Conservation (phyloP, 805 yeast genomes). For the Cyberlindnera maritima region DNA sequence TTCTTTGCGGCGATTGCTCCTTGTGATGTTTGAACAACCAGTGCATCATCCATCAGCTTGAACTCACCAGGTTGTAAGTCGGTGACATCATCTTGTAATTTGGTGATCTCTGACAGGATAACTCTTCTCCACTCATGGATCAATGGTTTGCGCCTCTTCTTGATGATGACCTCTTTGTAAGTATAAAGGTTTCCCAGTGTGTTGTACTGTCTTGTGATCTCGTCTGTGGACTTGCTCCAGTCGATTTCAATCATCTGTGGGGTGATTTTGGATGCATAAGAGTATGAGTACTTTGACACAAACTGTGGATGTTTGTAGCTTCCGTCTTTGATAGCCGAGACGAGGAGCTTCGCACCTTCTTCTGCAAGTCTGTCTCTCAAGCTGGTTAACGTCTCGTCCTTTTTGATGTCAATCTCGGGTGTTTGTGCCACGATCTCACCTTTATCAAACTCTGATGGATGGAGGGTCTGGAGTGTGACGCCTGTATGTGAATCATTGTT, state of each 20-base stretch:
- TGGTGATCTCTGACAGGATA: conserved; percentile 40
- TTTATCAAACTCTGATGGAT: conserved; percentile 80
- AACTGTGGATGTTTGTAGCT: conserved; percentile 25
- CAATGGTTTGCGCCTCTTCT: conserved; percentile 30
- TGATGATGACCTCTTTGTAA: conserved; percentile 36
- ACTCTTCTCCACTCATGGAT: conserved; percentile 41
- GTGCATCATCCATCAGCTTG: conserved; percentile 15
- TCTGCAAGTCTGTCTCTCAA: conserved; percentile 52
- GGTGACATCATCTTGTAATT: not conserved
- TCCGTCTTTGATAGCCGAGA: conserved; percentile 37
- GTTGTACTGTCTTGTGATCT: conserved; percentile 41
- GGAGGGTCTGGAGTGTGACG: conserved; percentile 84
- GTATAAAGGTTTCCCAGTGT: conserved; percentile 59
- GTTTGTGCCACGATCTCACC: conserved; percentile 71
- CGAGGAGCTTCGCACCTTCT: conserved; percentile 60
- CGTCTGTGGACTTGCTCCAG: conserved; percentile 43
- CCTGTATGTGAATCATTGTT: conserved; percentile 67
- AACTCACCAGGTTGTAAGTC: conserved; percentile 31
- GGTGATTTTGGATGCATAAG: conserved; percentile 58
- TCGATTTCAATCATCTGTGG: conserved; percentile 40
- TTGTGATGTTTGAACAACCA: conserved; percentile 44
- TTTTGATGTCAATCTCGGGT: conserved; percentile 36
- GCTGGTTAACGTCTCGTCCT: conserved; percentile 41
- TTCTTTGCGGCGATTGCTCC: conserved; percentile 36
- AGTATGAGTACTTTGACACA: conserved; percentile 32